A percentile compares a stretch with the other conserved stretches of the same genome.
These are phyloP conservation scores for Termitomyces sp. DNA, from an alignment of 768 basidiomycete species.

Conservation along the genomic window DNA sequence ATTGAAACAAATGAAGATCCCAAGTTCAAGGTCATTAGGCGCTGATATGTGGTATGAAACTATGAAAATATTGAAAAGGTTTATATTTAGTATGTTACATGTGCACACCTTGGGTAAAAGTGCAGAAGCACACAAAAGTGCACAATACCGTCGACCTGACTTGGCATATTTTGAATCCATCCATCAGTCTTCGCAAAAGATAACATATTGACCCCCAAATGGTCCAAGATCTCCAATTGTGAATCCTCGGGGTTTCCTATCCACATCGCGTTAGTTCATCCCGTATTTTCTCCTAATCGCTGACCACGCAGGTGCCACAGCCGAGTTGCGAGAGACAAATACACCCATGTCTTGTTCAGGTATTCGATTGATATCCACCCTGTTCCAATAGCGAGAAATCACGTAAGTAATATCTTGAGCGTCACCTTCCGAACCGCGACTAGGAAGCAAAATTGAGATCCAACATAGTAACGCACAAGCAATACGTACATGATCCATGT, in stretches of 20 bases:
- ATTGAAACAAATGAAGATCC: neutral
- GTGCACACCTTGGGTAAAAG: neutral
- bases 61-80: neutral
- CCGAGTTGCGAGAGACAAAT: conserved; percentile 56
- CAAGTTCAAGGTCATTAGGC: neutral
- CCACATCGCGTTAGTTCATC: conserved; percentile 28
- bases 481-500: conserved; percentile 70
- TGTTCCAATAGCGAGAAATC: conserved; percentile 73
- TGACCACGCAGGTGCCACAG: conserved; percentile 68
- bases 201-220: neutral
- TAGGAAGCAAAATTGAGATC: conserved; percentile 25
- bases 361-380: conserved; percentile 81
- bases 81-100: neutral
- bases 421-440: conserved; percentile 66
- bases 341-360: conserved; percentile 81
- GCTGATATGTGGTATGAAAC: neutral
- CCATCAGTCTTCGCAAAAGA: neutral
- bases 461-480: conserved; percentile 9
- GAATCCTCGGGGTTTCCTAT: conserved; percentile 1
- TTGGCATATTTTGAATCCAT: conserved; percentile 7
- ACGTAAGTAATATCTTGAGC: conserved; percentile 74
- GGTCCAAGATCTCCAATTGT: neutral
- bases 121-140: conserved; percentile 5
- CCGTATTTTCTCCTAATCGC: conserved; percentile 74
- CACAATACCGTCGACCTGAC: conserved; percentile 1